Base-by-base conservation (phyloP, 2,329 filamentous ascomycete genomes). In the Purpureocillium takamizusanense region DNA sequence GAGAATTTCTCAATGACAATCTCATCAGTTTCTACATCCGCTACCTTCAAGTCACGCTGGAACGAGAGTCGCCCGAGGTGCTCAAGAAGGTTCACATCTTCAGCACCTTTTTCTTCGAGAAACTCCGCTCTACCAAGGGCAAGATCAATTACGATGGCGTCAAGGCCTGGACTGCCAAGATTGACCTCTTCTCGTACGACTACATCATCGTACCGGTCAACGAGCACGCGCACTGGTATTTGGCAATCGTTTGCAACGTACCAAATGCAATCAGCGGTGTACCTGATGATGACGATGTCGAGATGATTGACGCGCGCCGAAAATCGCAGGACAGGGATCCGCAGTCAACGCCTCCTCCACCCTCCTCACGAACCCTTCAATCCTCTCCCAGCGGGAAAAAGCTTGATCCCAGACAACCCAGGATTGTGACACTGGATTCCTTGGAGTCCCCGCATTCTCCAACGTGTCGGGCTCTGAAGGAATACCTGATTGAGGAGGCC, bases 121-220 rank as follows among this genome's bases (percentile, higher is more conserved):
- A 81, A 35, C 70, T 97, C 33, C 86, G 75, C 14, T 80, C 77
- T 25, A 61, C 60, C 7, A 70, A 69, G 41, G 68, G 76, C 28
- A 65, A 65, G 35, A 83, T 94, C 60, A 88, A 94, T 51, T 95
- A 95, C 54, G 77, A 84, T 18, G 83, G 79, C 4, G 89, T 98
- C 40, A 79, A 83, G 56, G 76, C 78, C 32, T 98, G 92, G 92
- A 97, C 92, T 1, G 72, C 83, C 27, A 86, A 81, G 49, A 72
- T 90, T 16, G 86, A 98, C 54, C 63, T 98, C 8, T 86, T 97
- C 52, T 74, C 71, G 6, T 88, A 86, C 50, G 86, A 95, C 54
- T 95, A 89, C 56, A 80, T 97, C 42, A 72, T 97, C 10, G 83
- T 98, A 7, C 92, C 92, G 0, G 86, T 98, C 56, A 94, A 95